Conservation (phyloP, 2,329 filamentous ascomycete genomes). For the Fusarium sp. region DNA sequence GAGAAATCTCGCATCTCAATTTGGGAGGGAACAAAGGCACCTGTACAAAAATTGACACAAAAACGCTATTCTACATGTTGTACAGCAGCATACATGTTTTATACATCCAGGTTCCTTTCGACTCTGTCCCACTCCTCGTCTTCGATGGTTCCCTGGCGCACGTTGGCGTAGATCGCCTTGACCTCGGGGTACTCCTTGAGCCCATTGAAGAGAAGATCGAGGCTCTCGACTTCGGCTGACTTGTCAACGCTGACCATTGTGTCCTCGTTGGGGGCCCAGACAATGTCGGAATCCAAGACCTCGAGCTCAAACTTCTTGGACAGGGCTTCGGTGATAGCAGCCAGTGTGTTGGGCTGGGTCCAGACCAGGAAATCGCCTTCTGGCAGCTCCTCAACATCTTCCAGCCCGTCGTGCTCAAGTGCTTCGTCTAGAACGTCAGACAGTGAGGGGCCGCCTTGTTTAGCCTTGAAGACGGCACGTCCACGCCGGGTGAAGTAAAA, state of each 20-base stretch:
- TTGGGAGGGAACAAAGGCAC: conserved; percentile 21
- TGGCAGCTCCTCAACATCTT: conserved; percentile 76
- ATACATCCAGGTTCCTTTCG: conserved; percentile 64
- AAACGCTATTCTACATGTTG: conserved; percentile 42
- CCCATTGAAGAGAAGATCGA: conserved; percentile 70
- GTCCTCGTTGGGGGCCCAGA: conserved; percentile 87
- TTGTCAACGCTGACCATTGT: conserved; percentile 75
- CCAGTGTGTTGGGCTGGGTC: conserved; percentile 51
- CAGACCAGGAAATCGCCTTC: conserved; percentile 77
- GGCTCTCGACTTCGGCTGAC: conserved; percentile 63
- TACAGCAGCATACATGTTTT: conserved; percentile 56
- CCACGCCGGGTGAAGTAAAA: conserved; percentile 91
- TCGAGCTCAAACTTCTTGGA: conserved; percentile 72
- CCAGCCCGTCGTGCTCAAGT: conserved; percentile 82
- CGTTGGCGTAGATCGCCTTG: conserved; percentile 84
- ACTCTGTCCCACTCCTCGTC: conserved; percentile 68
- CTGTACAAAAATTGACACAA: conserved; percentile 36
- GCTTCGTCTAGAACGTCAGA: conserved; percentile 84
- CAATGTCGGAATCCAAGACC: conserved; percentile 80
- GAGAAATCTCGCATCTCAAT: conserved; percentile 32
- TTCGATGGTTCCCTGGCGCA: conserved; percentile 60
- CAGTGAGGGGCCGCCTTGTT: conserved; percentile 65
- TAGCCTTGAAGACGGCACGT: conserved; percentile 73
- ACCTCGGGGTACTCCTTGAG: conserved; percentile 78
- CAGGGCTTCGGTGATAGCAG: conserved; percentile 60